Evolutionary conservation across 208 protist genomes (phyloP), one percentile per base, ranked within the genome.

Genomic region (Leishmania lainsoni): DNA sequence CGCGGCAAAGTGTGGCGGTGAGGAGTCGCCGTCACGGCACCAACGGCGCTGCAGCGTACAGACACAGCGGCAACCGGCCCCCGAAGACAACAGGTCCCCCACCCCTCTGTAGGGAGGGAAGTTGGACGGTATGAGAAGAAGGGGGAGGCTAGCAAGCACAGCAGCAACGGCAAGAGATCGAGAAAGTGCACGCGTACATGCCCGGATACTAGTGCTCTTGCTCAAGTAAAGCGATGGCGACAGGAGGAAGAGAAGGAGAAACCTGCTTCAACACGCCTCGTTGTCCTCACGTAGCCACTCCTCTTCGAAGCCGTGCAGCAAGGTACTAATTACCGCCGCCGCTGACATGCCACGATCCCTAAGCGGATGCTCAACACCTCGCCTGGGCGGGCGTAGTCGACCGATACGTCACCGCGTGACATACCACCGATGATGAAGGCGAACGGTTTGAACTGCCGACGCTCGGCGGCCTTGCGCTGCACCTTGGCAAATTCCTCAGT

Each of bases 341-440:
- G 94, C 94, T 1, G 94, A 96, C 94, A 96, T 96, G 35, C 92
- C 91, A 14, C 92, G 89, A 42, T 95, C 90, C 86, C 89, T 3
- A 97, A 39, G 39, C 90, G 88, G 63, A 97, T 93, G 75, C 87
- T 92, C 81, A 85, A 73, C 79, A 92, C 92, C 83, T 91, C 80
- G n/a, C 84, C 87, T 20, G 84, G 83, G 0, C 88, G 77, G 8
- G 89, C 90, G 82, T 95, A 97, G 56, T 92, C 89, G 56, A 87
- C 92, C 22, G 89, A 85, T 20, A 97, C 92, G 71, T 97, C 90
- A 54, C 94, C 94, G 69, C 86, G 92, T 9, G 94, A 90, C 94
- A 97, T 97, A 49, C 94, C 94, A 79, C 94, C 94, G 61, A 97
- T 85, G 39, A 97, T 87, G 82, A 97, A 94, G 45, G 94, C 94